These are phyloP conservation scores for Barnettozyma botsteinii DNA, from an alignment of 805 yeast species.

Conservation along the genomic window DNA sequence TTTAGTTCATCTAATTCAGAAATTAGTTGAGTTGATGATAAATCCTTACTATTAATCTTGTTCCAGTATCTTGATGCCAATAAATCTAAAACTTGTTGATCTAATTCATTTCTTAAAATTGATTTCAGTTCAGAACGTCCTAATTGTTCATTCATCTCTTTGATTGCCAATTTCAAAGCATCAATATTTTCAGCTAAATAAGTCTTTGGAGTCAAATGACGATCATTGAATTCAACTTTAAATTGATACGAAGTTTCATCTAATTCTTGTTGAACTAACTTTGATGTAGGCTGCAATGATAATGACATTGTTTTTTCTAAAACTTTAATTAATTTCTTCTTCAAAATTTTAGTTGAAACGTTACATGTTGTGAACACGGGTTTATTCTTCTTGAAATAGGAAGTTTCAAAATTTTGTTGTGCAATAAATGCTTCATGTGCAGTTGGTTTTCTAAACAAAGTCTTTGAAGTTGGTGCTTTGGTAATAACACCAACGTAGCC, in stretches of 20 bases:
- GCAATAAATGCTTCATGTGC: slow-evolving; percentile 61
- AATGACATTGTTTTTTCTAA: slow-evolving; percentile 88
- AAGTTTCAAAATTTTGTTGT: slow-evolving; percentile 60
- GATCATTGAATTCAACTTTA: slow-evolving; percentile 94
- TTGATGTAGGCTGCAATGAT: slow-evolving; percentile 81
- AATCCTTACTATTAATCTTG: slow-evolving; percentile 30
- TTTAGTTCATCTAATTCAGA: slow-evolving; percentile 52
- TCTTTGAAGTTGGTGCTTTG: slow-evolving; percentile 48
- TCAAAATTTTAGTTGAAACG: slow-evolving; percentile 69
- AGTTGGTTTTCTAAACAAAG: slow-evolving; percentile 46
- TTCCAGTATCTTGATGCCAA: slow-evolving; percentile 94
- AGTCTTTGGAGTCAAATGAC: slow-evolving; percentile 89
- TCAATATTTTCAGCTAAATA: slow-evolving; percentile 91
- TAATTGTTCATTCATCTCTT: slow-evolving; percentile 78
- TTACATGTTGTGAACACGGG: slow-evolving; percentile 56
- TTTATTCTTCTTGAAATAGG: slow-evolving; percentile 59
- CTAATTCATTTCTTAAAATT: slow-evolving; percentile 75
- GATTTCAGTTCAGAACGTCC: slow-evolving; percentile 79
- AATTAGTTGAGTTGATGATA: slow-evolving; percentile 23
- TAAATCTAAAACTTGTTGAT: slow-evolving; percentile 81
- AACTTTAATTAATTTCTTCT: slow-evolving; percentile 77
- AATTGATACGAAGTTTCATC: slow-evolving; percentile 91
- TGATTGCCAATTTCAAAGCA: slow-evolving; percentile 74
- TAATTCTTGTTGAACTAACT: slow-evolving; percentile 78
- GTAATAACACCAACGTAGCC: slow-evolving; percentile 99